phyloP scores from a whole-genome alignment of 495 filamentous ascomycete genomes.

The Thozetella sp. region DNA sequence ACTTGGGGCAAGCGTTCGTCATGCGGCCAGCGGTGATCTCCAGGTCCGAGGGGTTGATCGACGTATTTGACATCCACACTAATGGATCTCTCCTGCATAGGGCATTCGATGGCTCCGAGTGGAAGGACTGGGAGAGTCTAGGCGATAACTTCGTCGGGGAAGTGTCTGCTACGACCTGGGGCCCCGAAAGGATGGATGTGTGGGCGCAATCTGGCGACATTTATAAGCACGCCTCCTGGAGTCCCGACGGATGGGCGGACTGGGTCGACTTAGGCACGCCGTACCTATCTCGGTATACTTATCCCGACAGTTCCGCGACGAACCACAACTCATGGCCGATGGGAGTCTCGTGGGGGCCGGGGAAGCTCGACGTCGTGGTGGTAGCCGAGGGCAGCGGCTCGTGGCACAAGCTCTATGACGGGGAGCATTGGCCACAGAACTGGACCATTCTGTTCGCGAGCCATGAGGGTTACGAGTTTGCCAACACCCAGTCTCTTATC shows the following conservation, averaged over 20 bases:
- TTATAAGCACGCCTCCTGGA: not conserved
- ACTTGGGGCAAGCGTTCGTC: not conserved
- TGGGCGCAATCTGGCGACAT: not conserved
- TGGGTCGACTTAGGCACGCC: not conserved
- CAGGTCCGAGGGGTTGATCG: not conserved
- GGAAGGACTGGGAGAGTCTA: not conserved
- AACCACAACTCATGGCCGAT: not conserved
- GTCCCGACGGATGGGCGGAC: not conserved
- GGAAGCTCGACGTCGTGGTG: not conserved
- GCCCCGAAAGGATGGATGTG: not conserved
- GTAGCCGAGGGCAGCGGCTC: not conserved
- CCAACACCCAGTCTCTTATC: not conserved
- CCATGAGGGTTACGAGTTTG: not conserved
- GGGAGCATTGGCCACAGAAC: not conserved
- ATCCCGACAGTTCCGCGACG: not conserved
- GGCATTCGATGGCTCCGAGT: not conserved
- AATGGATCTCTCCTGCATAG: not conserved
- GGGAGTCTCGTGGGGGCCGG: not conserved
- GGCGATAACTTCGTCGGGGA: not conserved
- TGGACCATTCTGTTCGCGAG: not conserved
- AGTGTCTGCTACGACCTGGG: not conserved
- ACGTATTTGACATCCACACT: not conserved
- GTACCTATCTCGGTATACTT: not conserved
- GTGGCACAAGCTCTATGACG: not conserved
- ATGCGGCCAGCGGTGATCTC: not conserved